Base-by-base conservation (phyloP, 768 basidiomycete species). In the Kockovaella imperatae region DNA sequence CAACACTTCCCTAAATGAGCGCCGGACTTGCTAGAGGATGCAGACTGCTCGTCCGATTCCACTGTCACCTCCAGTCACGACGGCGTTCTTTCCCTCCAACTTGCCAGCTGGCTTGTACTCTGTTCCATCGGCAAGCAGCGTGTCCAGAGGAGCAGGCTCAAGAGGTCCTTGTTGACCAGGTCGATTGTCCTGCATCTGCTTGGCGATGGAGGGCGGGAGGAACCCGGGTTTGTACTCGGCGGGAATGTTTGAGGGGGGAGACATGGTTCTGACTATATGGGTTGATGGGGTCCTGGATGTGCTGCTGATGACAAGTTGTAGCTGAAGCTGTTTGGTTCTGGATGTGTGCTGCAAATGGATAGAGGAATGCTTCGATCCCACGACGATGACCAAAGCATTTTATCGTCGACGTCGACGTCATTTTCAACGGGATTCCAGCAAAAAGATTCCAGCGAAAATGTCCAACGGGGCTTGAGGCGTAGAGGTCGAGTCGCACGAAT, bases 1-100 rank as follows among this genome's bases (percentile, higher is more conserved):
- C n/a, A 34, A 35, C 41, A 42, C 35, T 24, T 17, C 29, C n/a
- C 11, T 20, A 23, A 13, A 14, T 20, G 21, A 47, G 13, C 7
- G 6, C 15, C 3, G 29, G 24, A 59, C 64, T 56, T 31, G 63
- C 64, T 47, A 62, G 15, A 76, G 65, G 40, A 76, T 60, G 5
- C 73, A 73, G 17, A 72, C 62, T 8, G 72, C 61, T n/a, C 76
- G 56, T 6, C 77, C 76, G 39, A 77, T 78, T 10, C 77, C 76
- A 35, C 74, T 75, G 56, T 78, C 77, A 8, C 71, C 75, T 15
- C 77, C 78, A 1, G 77, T 78, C 30, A 78, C 68, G 45, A 78
- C 57, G 3, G 74, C 74, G 23, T 68, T 74, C 63, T 76, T 75
- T 5, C 75, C 77, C 52, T 75, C 66, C 24, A 78, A 69, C 63